Percentiles rank a stretch among this genome's conserved stretches.
These are phyloP conservation scores for Suhomyces bribrorum DNA, from an alignment of 1,139 yeast genomes.

Conservation along the genomic window DNA sequence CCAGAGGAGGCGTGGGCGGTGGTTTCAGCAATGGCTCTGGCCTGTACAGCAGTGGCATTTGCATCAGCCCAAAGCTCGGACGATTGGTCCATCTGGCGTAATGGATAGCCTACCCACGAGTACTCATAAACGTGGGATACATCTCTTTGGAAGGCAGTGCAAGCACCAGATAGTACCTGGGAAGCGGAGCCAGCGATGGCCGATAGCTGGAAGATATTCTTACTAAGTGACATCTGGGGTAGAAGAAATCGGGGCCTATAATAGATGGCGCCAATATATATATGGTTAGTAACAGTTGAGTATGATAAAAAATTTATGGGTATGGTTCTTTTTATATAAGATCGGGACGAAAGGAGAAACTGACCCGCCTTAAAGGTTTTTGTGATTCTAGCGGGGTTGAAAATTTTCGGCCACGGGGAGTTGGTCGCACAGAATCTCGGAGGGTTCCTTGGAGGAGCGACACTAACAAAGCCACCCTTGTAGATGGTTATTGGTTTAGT, in stretches of 20 bases:
- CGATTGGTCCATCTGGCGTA: conserved; percentile 25
- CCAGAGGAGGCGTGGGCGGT: neutral
- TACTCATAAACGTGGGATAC: conserved; percentile 19
- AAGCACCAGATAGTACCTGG: conserved; percentile 26
- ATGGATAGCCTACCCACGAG: conserved; percentile 21
- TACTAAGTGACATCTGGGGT: conserved; percentile 14
- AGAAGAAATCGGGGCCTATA: neutral
- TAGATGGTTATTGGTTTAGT: too few species aligned
- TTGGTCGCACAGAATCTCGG: neutral
- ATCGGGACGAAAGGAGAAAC: conserved; percentile 1
- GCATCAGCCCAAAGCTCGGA: conserved; percentile 27
- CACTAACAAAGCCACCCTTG: neutral
- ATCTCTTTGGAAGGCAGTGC: conserved; percentile 25
- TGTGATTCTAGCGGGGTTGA: conserved; percentile 7
- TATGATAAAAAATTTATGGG: neutral
- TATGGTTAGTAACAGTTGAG: neutral
- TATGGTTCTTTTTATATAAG: conserved; percentile 4
- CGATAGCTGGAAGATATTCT: conserved; percentile 28
- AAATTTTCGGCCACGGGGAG: conserved; percentile 7
- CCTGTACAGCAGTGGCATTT: conserved; percentile 13
- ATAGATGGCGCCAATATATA: neutral
- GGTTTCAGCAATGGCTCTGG: conserved; percentile 10
- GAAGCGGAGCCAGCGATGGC: conserved; percentile 30
- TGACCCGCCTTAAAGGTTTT: conserved; percentile 11
- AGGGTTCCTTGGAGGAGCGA: neutral